Conservation (phyloP, 768 basidiomycete genomes). For the Porpolomopsis calyptriformis region DNA sequence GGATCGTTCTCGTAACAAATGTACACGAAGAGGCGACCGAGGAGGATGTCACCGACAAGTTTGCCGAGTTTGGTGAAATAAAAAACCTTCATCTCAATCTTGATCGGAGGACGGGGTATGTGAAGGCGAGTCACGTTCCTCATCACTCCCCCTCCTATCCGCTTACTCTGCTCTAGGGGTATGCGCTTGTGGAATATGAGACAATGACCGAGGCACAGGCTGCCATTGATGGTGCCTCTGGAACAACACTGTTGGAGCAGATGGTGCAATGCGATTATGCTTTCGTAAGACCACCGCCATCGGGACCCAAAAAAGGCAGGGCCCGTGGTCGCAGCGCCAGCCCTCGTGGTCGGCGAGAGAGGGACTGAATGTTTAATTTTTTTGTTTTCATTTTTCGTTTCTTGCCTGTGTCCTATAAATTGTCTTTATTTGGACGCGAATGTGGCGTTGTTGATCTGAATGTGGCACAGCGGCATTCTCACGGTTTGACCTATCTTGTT, state of each 20-base stretch:
- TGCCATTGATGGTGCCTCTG: slow-evolving; percentile 85
- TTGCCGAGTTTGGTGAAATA: slow-evolving; percentile 93
- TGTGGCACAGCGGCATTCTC: not conserved
- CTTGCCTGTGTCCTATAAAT: not conserved
- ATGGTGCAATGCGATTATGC: slow-evolving; percentile 83
- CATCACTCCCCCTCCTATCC: slow-evolving; percentile 2
- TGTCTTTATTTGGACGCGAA: not conserved
- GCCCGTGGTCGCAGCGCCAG: slow-evolving; percentile 76
- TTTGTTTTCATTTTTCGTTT: not conserved
- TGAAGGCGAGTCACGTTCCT: slow-evolving; percentile 50
- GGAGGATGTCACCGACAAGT: slow-evolving; percentile 93
- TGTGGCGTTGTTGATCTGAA: not conserved
- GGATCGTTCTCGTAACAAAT: slow-evolving; percentile 94
- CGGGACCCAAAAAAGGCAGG: slow-evolving; percentile 71
- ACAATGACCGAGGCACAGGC: slow-evolving; percentile 89
- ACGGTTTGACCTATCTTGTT: not conserved
- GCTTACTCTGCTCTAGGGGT: slow-evolving; percentile 52
- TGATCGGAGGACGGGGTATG: slow-evolving; percentile 95
- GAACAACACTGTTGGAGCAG: slow-evolving; percentile 78
- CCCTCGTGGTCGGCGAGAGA: slow-evolving; percentile 42
- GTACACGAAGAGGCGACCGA: slow-evolving; percentile 98
- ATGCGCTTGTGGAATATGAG: slow-evolving; percentile 95
- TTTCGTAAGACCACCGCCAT: slow-evolving; percentile 81
- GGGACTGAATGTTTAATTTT: not conserved
- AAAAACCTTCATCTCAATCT: slow-evolving; percentile 96